These are phyloP conservation scores for Verbascum thapsus DNA, from an alignment of 257 asterid genomes.

Conservation along the genomic window DNA sequence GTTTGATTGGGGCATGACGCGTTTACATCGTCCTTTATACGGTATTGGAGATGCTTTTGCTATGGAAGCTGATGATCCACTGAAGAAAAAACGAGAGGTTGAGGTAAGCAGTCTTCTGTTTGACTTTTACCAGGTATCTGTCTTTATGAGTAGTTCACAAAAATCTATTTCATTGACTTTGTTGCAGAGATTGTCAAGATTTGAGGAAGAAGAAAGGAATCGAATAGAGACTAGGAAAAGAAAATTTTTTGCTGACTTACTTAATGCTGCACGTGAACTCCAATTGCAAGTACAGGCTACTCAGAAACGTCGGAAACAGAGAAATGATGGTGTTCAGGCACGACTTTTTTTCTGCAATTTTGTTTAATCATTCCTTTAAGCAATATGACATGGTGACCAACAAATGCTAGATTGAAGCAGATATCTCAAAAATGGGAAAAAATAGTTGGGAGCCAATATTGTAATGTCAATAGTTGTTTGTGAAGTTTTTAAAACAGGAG, in stretches of 20 bases:
- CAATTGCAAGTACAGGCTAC: constrained; percentile 87
- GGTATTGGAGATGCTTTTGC: constrained; percentile 97
- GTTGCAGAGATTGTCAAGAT: constrained; percentile 82
- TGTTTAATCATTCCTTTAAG: constrained; percentile 10
- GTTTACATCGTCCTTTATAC: constrained; percentile 75
- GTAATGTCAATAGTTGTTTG: constrained; percentile 10
- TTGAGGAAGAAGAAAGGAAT: constrained; percentile 89
- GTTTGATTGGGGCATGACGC: constrained; percentile 99
- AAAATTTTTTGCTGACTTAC: constrained; percentile 85
- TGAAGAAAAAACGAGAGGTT: constrained; percentile 92
- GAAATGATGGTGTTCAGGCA: constrained; percentile 97
- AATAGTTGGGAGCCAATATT: constrained; percentile 7
- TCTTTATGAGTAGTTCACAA: constrained; percentile 23
- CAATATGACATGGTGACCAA: constrained; percentile 23
- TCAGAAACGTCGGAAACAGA: constrained; percentile 92
- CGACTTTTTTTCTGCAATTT: constrained; percentile 26
- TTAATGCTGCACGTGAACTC: constrained; percentile 90
- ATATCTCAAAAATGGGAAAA: constrained; percentile 16
- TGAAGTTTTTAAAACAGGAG: no score
- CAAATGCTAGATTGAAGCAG: constrained; percentile 9
- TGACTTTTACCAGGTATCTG: not conserved
- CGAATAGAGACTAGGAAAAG: constrained; percentile 83
- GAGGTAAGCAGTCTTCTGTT: constrained; percentile 52
- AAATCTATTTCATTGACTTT: constrained; percentile 19
- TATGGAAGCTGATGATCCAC: constrained; percentile 81